Conservation (phyloP, 2,329 filamentous ascomycete genomes). For the Penicillium sp. region DNA sequence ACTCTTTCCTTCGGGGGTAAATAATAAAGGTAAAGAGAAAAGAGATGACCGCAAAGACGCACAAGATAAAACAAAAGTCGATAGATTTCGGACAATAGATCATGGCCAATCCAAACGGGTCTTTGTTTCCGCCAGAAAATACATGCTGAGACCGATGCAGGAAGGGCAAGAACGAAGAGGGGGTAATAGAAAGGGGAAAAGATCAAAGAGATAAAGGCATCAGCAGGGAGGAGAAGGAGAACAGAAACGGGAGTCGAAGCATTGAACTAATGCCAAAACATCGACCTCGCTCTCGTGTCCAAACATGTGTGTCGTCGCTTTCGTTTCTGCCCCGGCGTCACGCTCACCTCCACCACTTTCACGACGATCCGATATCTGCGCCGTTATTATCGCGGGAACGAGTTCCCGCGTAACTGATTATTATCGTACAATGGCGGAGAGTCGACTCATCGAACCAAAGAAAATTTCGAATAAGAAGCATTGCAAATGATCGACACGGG, state of each 20-base stretch:
- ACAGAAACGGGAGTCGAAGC: constrained; percentile 3
- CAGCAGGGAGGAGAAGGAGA: constrained; percentile 8
- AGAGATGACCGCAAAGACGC: constrained; percentile 17
- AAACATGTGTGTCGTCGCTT: constrained; percentile 25
- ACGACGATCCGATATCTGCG: constrained; percentile 22
- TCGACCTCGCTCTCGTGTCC: constrained; percentile 15
- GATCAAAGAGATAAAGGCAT: constrained; percentile 20
- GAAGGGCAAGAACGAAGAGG: constrained; percentile 29
- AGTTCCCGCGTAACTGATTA: constrained; percentile 35
- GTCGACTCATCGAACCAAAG: constrained; percentile 31
- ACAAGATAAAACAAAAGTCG: constrained; percentile 9
- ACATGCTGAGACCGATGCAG: constrained; percentile 25
- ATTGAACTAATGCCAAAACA: background rate
- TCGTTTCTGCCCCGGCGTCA: constrained; percentile 22
- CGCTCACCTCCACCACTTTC: constrained; percentile 21
- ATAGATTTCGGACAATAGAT: constrained; percentile 14
- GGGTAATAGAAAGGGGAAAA: constrained; percentile 28
- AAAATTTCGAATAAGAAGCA: constrained; percentile 35
- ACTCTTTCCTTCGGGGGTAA: constrained; percentile 17
- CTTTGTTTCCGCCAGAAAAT: constrained; percentile 16
- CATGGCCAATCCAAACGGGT: constrained; percentile 20
- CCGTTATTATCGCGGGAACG: constrained; percentile 30
- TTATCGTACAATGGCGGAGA: constrained; percentile 44
- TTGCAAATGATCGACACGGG: constrained; percentile 35
- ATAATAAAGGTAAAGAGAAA: constrained; percentile 8